Base-by-base conservation (phyloP, 2,329 filamentous ascomycete species). In the Penicillium sumatraense region DNA sequence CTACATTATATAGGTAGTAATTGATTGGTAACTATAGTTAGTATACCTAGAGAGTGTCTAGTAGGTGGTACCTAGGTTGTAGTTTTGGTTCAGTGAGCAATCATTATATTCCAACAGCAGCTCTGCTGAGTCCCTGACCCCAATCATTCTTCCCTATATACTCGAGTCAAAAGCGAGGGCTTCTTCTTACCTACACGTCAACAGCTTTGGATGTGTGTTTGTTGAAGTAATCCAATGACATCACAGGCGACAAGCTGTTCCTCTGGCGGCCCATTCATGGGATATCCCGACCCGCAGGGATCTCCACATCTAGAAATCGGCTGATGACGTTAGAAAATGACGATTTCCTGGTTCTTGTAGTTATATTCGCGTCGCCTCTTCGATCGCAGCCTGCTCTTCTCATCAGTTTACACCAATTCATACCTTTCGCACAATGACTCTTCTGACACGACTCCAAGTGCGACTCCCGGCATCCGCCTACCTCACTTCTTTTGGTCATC, bases 401-500 rank as follows among this genome's bases (percentile, higher is more conserved):
- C 20, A 41, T 41, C 38, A 41, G 3, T 21, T 11, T 11, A 24
- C 13, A 3, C 20, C 35, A 8, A 16, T n/a, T 16, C 13, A 11
- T 27, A 27, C n/a, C 41, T 27, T 10, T 18, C 18, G n/a, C 49
- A 20, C 18, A 51, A 50, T 48, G 47, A 42, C 31, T 36, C 31
- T 42, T 29, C 31, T 45, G 13, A 27, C 41, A 13, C 44, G 52
- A 24, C 18, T 54, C 14, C 51, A 42, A 35, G 9, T 48, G 26
- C 36, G 29, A 20, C 42, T 51, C n/a, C 42, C 24, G 20, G 11
- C 46, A 16, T 24, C 40, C 14, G 42, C 42, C 16, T 53, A 46
- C 3, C 5, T 48, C 8, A 16, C 16, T 18, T 23, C 35, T 13
- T 20, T 55, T 29, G 10, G 49, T 31, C 45, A 48, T 11, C 21